These are phyloP conservation scores for Solanum corneliomulleri DNA, from an alignment of 257 asterid species.

Conservation along the genomic window DNA sequence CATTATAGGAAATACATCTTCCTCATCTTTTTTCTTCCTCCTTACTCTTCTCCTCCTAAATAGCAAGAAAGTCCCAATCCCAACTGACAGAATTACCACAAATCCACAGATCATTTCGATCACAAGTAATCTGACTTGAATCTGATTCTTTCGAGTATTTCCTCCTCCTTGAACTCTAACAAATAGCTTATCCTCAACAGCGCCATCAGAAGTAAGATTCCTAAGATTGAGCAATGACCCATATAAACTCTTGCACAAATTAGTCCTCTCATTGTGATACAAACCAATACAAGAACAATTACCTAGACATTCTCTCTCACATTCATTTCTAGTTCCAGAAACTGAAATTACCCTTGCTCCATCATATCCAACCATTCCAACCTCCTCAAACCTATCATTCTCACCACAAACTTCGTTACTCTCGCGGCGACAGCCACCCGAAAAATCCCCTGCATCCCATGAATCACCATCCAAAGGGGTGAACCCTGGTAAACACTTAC, in stretches of 20 bases:
- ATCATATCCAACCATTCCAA: conserved; percentile 37
- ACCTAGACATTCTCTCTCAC: conserved; percentile 41
- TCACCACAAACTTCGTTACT: conserved; percentile 22
- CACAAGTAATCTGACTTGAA: conserved; percentile 7
- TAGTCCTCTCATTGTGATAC: conserved; percentile 26
- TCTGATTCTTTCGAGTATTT: conserved; percentile 14
- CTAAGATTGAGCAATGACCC: conserved; percentile 47
- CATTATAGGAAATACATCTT: conserved; percentile 36
- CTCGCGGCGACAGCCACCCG: conserved; percentile 46
- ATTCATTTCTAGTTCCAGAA: conserved; percentile 34
- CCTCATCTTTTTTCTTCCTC: conserved; percentile 29
- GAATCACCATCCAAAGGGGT: conserved; percentile 30
- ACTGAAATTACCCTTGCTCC: conserved; percentile 26
- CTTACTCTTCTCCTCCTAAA: conserved; percentile 25
- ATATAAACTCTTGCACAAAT: conserved; percentile 45
- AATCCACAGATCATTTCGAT: conserved; percentile 38
- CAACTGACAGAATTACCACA: conserved; percentile 27
- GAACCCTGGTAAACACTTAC: conserved; percentile 51
- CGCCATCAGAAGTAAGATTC: conserved; percentile 32
- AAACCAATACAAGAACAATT: conserved; percentile 72
- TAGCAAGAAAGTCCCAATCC: conserved; percentile 21
- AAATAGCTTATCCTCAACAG: conserved; percentile 29
- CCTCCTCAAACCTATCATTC: conserved; percentile 51
- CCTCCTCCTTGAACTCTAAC: conserved; percentile 33
- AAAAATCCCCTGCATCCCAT: conserved; percentile 61